Evolutionary conservation across 768 basidiomycete species (phyloP).

Genomic region (Leccinum incarnatum): DNA sequence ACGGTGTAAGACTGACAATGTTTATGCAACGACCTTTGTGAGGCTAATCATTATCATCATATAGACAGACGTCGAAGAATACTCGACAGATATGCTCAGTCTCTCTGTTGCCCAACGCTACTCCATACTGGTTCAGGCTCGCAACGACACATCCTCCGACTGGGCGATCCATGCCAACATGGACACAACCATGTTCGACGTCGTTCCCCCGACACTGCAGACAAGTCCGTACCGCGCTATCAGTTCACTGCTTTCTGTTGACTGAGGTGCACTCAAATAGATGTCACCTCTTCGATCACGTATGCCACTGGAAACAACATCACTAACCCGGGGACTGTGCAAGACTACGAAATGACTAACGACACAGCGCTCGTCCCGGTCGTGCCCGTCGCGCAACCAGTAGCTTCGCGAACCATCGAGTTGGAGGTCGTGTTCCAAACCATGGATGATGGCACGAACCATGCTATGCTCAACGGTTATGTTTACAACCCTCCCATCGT

Average conservation of each 20-base stretch:
- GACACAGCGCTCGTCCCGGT: slow-evolving; percentile 73
- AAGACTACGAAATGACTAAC: slow-evolving; percentile 58
- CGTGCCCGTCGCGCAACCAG: slow-evolving; percentile 45
- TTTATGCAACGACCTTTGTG: neutral
- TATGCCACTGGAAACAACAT: slow-evolving; percentile 57
- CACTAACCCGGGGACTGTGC: slow-evolving; percentile 51
- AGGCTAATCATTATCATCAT: neutral
- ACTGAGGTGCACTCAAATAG: slow-evolving; percentile 34
- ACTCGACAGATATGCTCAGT: slow-evolving; percentile 65
- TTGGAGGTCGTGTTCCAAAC: slow-evolving; percentile 81
- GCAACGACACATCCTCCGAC: slow-evolving; percentile 80
- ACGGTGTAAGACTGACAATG: slow-evolving; percentile 54
- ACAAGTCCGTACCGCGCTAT: slow-evolving; percentile 52
- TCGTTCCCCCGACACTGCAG: slow-evolving; percentile 64
- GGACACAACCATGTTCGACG: slow-evolving; percentile 89
- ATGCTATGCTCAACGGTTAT: slow-evolving; percentile 69
- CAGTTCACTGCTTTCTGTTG: neutral
- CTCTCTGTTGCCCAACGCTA: slow-evolving; percentile 90
- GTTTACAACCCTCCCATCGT: slow-evolving; percentile 69
- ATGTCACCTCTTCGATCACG: slow-evolving; percentile 79
- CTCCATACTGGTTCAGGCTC: slow-evolving; percentile 87
- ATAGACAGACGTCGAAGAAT: slow-evolving; percentile 76
- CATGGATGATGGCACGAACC: slow-evolving; percentile 83
- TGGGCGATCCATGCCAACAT: slow-evolving; percentile 92
- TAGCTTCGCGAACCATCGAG: slow-evolving; percentile 56